Evolutionary conservation across 495 filamentous ascomycete species (phyloP).

Genomic region (Aspergillus cavernicola): DNA sequence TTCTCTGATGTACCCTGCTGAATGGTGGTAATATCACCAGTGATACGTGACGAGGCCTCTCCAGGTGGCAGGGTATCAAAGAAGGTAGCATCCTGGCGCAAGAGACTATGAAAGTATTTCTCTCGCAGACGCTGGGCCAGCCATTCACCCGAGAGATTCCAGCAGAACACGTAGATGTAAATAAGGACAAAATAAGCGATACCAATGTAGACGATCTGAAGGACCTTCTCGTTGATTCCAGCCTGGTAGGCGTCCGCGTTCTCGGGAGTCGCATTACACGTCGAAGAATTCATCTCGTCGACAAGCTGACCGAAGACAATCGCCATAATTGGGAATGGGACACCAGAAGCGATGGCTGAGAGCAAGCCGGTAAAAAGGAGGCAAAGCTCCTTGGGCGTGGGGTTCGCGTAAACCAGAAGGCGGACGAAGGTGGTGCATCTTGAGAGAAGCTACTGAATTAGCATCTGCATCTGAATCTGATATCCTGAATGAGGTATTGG

Average conservation of each 20-base stretch:
- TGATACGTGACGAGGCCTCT: constrained; percentile 56
- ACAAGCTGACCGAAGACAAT: constrained; percentile 66
- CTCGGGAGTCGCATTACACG: constrained; percentile 19
- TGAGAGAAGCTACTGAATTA: constrained; percentile 2
- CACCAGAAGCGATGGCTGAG: constrained; percentile 55
- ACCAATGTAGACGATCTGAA: constrained; percentile 59
- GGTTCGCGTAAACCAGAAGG: constrained; percentile 1
- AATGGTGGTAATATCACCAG: constrained; percentile 55
- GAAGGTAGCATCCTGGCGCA: constrained; percentile 56
- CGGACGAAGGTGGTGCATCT: constrained; percentile 7
- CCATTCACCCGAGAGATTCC: constrained; percentile 59
- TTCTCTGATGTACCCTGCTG: constrained; percentile 63
- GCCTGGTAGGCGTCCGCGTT: constrained; percentile 14
- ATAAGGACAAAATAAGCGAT: constrained; percentile 59
- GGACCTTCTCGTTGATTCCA: constrained; percentile 44
- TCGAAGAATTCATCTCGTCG: constrained; percentile 42
- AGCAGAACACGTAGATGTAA: constrained; percentile 51
- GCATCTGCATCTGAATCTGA: background rate
- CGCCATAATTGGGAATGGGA: constrained; percentile 64
- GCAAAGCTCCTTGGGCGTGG: constrained; percentile 18
- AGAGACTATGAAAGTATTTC: constrained; percentile 51
- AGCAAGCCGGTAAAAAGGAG: constrained; percentile 41
- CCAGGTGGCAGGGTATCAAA: constrained; percentile 52
- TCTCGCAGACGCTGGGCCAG: constrained; percentile 59
- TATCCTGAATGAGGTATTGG: background rate